Evolutionary conservation across 345 rosid genomes (phyloP).

Genomic region (Gossypium turneri): DNA sequence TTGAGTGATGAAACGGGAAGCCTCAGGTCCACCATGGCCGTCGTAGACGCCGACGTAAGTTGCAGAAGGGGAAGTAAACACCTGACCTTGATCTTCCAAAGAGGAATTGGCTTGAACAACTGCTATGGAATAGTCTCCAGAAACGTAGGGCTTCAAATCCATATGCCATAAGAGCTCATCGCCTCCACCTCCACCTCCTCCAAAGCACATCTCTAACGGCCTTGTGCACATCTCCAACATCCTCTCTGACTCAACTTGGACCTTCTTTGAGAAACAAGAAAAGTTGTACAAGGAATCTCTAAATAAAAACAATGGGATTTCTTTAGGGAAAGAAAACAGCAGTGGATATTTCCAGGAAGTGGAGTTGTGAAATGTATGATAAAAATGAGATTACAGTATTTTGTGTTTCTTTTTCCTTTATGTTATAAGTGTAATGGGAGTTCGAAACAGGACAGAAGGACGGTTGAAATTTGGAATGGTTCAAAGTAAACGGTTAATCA

Average conservation of each 20-base stretch:
- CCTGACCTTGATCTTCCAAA: conserved; percentile 67
- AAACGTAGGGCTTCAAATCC: conserved; percentile 55
- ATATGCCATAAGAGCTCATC: conserved; percentile 47
- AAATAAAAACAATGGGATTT: neutral
- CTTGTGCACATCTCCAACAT: conserved; percentile 37
- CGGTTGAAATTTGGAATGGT: conserved; percentile 14
- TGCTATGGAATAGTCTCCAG: conserved; percentile 58
- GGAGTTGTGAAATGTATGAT: neutral
- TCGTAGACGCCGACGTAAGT: conserved; percentile 66
- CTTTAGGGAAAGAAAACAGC: neutral
- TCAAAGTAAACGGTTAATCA: conserved; percentile 34
- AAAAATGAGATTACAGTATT: too few species aligned
- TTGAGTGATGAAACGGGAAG: conserved; percentile 51
- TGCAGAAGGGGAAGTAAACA: conserved; percentile 55
- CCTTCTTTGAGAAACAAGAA: neutral
- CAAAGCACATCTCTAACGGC: conserved; percentile 43
- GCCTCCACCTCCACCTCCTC: conserved; percentile 28
- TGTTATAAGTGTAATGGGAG: neutral
- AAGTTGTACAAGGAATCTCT: neutral
- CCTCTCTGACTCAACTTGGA: neutral
- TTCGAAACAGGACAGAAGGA: conserved; percentile 9
- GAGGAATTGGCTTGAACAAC: conserved; percentile 60
- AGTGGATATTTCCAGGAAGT: neutral
- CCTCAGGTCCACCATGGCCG: conserved; percentile 71
- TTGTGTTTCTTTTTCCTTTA: neutral